Evolutionary conservation across 768 basidiomycete species (phyloP).

Genomic region (Russula foetens): DNA sequence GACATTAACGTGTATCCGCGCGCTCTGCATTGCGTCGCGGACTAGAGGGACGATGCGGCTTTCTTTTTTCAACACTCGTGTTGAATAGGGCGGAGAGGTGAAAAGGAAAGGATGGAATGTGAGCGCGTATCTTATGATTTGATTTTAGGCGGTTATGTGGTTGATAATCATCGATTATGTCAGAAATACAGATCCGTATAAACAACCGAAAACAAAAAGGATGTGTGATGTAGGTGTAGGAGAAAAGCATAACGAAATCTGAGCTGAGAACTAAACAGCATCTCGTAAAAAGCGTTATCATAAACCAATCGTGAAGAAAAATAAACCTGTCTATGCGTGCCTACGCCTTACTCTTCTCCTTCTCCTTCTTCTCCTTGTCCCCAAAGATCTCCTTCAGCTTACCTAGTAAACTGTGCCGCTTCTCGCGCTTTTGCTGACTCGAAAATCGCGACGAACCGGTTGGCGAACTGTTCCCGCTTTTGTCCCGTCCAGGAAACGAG

Average conservation of each 20-base stretch:
- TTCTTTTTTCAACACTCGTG: no score
- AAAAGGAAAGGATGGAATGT: no score
- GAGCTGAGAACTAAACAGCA: not conserved
- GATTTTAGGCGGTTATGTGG: no score
- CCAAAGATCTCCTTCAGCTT: slow-evolving; percentile 20
- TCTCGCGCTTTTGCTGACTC: slow-evolving; percentile 17
- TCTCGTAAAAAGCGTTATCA: not conserved
- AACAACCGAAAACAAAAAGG: not conserved
- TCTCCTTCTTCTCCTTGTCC: slow-evolving; percentile 16
- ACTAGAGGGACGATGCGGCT: no score
- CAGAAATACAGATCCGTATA: not conserved
- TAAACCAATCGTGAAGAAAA: not conserved
- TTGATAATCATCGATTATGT: not conserved
- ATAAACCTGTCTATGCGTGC: not conserved
- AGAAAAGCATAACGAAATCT: not conserved
- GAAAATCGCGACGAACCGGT: slow-evolving; percentile 13
- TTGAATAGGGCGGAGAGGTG: no score
- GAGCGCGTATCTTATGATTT: no score
- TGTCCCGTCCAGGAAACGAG: slow-evolving; percentile 11
- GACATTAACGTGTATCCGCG: not conserved
- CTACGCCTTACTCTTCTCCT: slow-evolving; percentile 15
- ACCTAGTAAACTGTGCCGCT: slow-evolving; percentile 16
- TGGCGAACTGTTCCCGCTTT: slow-evolving; percentile 13
- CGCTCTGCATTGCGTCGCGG: not conserved
- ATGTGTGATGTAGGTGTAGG: not conserved